phyloP scores from a whole-genome alignment of 2,329 filamentous ascomycete genomes.

The Fonsecaea multimorphosa region DNA sequence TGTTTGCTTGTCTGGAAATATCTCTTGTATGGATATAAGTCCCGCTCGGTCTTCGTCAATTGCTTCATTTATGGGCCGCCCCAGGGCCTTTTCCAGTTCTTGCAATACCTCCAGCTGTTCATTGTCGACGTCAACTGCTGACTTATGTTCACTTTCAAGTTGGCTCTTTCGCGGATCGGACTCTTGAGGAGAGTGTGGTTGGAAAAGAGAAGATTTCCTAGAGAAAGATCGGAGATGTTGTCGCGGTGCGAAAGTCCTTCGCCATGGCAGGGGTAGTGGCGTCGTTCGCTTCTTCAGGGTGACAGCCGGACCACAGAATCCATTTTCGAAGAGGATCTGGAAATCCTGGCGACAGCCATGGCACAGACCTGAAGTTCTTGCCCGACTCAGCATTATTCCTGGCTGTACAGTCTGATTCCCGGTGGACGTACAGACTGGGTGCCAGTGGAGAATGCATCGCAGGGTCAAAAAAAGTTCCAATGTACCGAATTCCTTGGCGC shows the following conservation, averaged over 20 bases:
- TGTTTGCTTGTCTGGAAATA: neutral
- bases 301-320: constrained; percentile 40
- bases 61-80: constrained; percentile 32
- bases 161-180: neutral
- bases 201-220: constrained; percentile 4
- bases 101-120: constrained; percentile 29
- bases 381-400: constrained; percentile 30
- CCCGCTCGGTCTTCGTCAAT: constrained; percentile 30
- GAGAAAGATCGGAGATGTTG: constrained; percentile 24
- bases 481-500: neutral
- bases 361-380: constrained; percentile 35
- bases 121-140: neutral
- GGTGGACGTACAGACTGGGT: neutral
- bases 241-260: constrained; percentile 10
- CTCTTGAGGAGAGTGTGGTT: neutral
- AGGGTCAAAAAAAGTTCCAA: neutral
- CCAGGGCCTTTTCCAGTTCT: constrained; percentile 33
- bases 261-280: constrained; percentile 28
- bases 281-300: constrained; percentile 15
- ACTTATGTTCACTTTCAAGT: neutral
- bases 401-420: neutral
- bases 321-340: constrained; percentile 44
- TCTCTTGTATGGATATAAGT: constrained; percentile 6
- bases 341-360: constrained; percentile 46
- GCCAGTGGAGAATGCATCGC: neutral